A percentile compares a stretch with the other conserved stretches of the same genome.
These are phyloP conservation scores for Barbatosphaeria neglecta DNA, from an alignment of 495 filamentous ascomycete species.

Conservation along the genomic window DNA sequence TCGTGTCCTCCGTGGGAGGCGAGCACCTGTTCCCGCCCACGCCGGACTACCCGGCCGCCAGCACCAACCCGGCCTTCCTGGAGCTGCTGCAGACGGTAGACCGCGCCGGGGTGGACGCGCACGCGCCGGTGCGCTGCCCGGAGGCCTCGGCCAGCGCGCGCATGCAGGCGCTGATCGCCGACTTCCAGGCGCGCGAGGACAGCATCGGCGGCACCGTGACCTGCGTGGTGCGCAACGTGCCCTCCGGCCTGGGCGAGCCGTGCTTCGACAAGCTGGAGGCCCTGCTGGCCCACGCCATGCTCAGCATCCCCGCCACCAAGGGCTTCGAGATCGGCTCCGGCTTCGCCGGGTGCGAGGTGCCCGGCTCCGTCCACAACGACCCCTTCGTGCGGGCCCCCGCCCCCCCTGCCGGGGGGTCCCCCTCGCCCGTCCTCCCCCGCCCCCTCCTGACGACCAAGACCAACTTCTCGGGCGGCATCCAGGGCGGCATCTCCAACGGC, in stretches of 20 bases:
- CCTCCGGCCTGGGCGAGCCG: slow-evolving; percentile 83
- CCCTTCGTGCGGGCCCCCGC: slow-evolving; percentile 55
- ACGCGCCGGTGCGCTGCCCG: slow-evolving; percentile 80
- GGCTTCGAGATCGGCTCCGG: slow-evolving; percentile 95
- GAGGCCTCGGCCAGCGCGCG: slow-evolving; percentile 46
- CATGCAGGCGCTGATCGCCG: slow-evolving; percentile 74
- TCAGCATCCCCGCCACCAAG: slow-evolving; percentile 93
- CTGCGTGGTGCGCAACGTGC: slow-evolving; percentile 87
- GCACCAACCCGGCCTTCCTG: slow-evolving; percentile 79
- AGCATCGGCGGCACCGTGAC: slow-evolving; percentile 95
- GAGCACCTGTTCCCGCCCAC: slow-evolving; percentile 79
- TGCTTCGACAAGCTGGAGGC: slow-evolving; percentile 96
- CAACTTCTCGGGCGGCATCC: slow-evolving; percentile 93
- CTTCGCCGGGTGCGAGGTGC: slow-evolving; percentile 77
- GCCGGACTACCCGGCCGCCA: slow-evolving; percentile 53
- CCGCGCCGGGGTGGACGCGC: slow-evolving; percentile 69
- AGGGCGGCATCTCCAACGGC: slow-evolving; percentile 94
- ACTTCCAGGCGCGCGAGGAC: slow-evolving; percentile 70
- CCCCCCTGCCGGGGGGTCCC: slow-evolving; percentile 18
- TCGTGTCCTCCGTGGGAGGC: slow-evolving; percentile 73
- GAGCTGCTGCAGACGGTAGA: slow-evolving; percentile 60
- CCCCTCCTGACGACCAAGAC: slow-evolving; percentile 72
- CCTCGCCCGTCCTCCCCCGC: slow-evolving; percentile 22
- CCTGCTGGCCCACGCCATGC: slow-evolving; percentile 88
- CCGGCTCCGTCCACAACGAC: slow-evolving; percentile 90